Evolutionary conservation across 352 stramenopile genomes (phyloP), one percentile per base, ranked within the genome.

Genomic region (Globisporangium apiculatum): DNA sequence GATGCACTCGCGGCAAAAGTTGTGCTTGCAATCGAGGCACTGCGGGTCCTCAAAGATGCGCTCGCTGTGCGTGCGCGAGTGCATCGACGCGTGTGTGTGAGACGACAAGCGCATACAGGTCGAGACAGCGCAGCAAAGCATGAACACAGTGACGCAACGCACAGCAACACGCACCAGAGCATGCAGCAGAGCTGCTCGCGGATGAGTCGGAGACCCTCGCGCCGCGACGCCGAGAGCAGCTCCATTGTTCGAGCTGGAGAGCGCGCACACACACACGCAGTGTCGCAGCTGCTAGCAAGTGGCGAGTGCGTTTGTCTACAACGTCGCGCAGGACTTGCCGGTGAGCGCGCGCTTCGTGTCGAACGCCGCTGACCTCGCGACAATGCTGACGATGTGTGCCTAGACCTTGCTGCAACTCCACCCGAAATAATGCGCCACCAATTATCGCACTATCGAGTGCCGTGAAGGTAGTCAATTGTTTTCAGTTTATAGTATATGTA

Each of bases 21-120:
- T 94, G 77, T 94, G 85, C 57, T 94, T 92, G 65, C 85, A 94
- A 66, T 87, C 79, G 55, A 94, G 74, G 54, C 83, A 91, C 41
- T 94, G 85, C 49, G 85, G 81, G 61, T 94, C 85, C n/a, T 87
- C 74, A 63, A 94, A 89, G 35, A 89, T 79, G 12, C 73, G 59
- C 37, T 64, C 62, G 59, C 83, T 93, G 43, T 18, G 9, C 5
- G 46, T 48, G 57, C 7, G 59, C 9, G n/a, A 40, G 18, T 40
- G 48, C 18, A 24, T n/a, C 7, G 8, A 18, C 0, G 31, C 7
- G 41, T 45, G 7, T 8, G 5, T 35, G 15, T 15, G 24, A 31
- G 24, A 31, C 24, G 24, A 31, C 1, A 31, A 31, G 24, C 24
- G 24, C 24, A 31, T 31, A 31, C 24, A 31, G 24, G 24, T 31